Percentiles rank a stretch among this genome's conserved stretches.
Conservation (phyloP, 305 asterid species). For the Rubia peregrina region DNA sequence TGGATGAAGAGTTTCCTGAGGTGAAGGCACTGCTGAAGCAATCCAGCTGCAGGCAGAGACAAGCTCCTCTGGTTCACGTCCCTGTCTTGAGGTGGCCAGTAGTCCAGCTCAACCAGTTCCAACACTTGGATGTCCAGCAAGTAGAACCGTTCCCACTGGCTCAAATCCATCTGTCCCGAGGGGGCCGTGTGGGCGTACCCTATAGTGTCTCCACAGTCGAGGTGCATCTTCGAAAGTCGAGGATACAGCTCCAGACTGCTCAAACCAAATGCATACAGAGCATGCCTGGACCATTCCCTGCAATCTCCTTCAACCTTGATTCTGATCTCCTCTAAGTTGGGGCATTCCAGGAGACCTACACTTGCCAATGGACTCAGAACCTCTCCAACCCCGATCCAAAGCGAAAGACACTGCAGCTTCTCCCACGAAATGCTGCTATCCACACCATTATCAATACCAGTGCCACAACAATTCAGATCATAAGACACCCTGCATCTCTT, state of each 20-base stretch:
- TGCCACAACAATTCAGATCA: slow-evolving; percentile 36
- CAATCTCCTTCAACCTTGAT: slow-evolving; percentile 91
- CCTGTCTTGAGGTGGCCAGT: slow-evolving; percentile 89
- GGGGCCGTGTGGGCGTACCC: slow-evolving; percentile 91
- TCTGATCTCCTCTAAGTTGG: slow-evolving; percentile 65
- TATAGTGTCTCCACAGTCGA: slow-evolving; percentile 77
- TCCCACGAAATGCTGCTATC: slow-evolving; percentile 49
- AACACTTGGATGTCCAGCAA: slow-evolving; percentile 42
- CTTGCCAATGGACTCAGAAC: slow-evolving; percentile 48
- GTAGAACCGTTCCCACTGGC: slow-evolving; percentile 80
- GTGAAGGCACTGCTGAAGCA: slow-evolving; percentile 47
- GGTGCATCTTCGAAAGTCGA: slow-evolving; percentile 53
- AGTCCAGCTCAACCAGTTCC: slow-evolving; percentile 58
- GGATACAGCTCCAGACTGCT: slow-evolving; percentile 46
- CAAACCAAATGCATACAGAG: slow-evolving; percentile 51
- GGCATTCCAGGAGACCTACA: slow-evolving; percentile 65
- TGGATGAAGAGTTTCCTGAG: slow-evolving; percentile 77
- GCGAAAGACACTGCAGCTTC: slow-evolving; percentile 44
- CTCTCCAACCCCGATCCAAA: slow-evolving; percentile 81
- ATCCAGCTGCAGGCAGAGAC: slow-evolving; percentile 77
- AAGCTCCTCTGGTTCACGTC: slow-evolving; percentile 81
- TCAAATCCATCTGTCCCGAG: slow-evolving; percentile 82
- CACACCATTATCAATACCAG: slow-evolving; percentile 27
- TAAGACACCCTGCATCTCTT: slow-evolving; percentile 28
- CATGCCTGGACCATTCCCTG: slow-evolving; percentile 50